Base-by-base conservation (phyloP, 2,329 filamentous ascomycete genomes). In the Colletotrichum endophyticum region DNA sequence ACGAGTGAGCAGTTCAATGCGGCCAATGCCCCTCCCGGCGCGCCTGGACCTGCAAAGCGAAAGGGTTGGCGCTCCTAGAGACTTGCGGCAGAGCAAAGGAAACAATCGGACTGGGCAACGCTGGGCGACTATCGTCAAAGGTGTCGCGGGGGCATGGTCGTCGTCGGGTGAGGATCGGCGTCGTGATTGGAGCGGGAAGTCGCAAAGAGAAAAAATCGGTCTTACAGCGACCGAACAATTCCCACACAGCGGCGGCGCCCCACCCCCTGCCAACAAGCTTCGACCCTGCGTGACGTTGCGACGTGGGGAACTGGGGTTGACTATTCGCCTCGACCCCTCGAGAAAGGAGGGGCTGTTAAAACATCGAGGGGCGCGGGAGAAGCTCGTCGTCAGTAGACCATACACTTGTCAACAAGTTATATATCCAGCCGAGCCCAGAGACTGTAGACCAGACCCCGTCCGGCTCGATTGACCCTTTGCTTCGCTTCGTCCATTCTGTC, bases 181-280 rank as follows among this genome's bases (percentile, higher is more conserved):
- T 72, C 28, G 67, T 77, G 75, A 77, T 77, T 77, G 75, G 76
- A 74, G 74, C 70, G 73, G 70, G 56, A 70, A 76, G 66, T 68
- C 73, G 70, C 61, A 77, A 77, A 64, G 66, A 72, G 67, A 34
- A 44, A 44, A 28, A 70, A 72, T 78, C 77, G 77, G 77, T 78
- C 77, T 77, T 78, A 77, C 75, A 76, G 72, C 62, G 72, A 77
- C 77, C 77, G 77, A 78, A 78, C 75, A 64, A 72, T 77, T 76
- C 73, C 73, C 73, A 73, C 73, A 61, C 66, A 30, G 72, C 62
- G 73, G 56, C 62, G 71, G 68, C 39, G 68, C 59, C 73, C 76
- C 76, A 73, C 68, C 44, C 67, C 64, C 30, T 66, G 72, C 75
- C 73, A 73, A 78, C 76, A 78, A 78, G 76, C 76, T 78, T 78